Evolutionary conservation across 2,329 filamentous ascomycete species (phyloP), one percentile per base, ranked within the genome.

Genomic region (Penicillium olsonii): DNA sequence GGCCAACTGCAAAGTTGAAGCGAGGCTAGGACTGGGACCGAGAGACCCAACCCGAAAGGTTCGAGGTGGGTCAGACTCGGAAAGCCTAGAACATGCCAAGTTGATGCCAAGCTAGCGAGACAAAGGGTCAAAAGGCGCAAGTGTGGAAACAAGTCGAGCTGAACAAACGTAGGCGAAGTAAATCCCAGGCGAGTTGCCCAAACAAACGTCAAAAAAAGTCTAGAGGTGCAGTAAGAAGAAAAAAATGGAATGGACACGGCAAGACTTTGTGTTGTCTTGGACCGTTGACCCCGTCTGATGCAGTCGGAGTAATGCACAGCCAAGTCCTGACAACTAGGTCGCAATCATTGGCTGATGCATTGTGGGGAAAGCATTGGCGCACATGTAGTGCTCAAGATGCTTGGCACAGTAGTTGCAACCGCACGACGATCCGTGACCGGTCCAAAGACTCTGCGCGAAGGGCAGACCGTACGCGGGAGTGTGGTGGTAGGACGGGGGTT

Each of bases 321-420:
- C 48, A 47, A 42, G 11, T 31, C 56, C 39, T 40, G 41, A 40
- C 52, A 40, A 29, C 60, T 66, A 75, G 49, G 66, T 66, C 42
- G 73, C 76, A 37, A 70, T 56, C 53, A 78, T 73, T 40, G 77
- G 68, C 60, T 78, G 68, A 60, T 78, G 78, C 54, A 78, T 68
- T 18, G 66, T 48, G 35, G 67, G 68, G 53, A 75, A 77, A 39
- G 71, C 71, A 40, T 65, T 69, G 42, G 70, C 63, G 45, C 65
- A 66, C 68, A 80, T 75, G 58, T 79, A 79, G 54, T 75, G 70
- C 50, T 80, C 77, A 46, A 77, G 71, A 42, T 75, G 72, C 51
- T 78, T 76, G 40, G 71, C 68, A 64, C 77, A 80, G 48, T 75
- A 74, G 42, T 67, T 57, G 56, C 78, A 80, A 38, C 68, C 67